phyloP scores from a whole-genome alignment of 306 rosid species.

The Dicorynia guianensis region DNA sequence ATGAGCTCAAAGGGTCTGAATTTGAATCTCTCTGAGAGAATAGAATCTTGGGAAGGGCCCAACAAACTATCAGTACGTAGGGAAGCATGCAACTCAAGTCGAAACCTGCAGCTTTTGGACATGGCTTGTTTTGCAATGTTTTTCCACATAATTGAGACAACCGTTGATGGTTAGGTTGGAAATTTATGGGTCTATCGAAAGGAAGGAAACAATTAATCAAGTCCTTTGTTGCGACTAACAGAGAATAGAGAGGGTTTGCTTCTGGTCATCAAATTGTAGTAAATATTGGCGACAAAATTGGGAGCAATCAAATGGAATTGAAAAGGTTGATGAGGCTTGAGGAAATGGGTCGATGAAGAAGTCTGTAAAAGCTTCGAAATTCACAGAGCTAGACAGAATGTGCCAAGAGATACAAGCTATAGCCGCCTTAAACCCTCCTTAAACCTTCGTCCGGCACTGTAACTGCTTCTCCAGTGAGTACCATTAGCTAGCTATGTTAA shows the following conservation, averaged over 20 bases:
- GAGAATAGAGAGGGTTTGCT: conserved; percentile 40
- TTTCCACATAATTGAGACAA: conserved; percentile 74
- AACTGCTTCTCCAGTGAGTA: background rate
- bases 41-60: conserved; percentile 28
- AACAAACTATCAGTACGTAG: conserved; percentile 40
- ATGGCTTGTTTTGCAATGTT: conserved; percentile 60
- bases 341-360: conserved; percentile 4
- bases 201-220: conserved; percentile 36
- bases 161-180: conserved; percentile 42
- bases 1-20: conserved; percentile 32
- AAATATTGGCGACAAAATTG: background rate
- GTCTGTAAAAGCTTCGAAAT: conserved; percentile 24
- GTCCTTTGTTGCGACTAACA: conserved; percentile 38
- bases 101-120: conserved; percentile 38
- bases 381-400: conserved; percentile 32
- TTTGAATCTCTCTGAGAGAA: conserved; percentile 33
- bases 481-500: too few relatives aligned
- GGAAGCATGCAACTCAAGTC: conserved; percentile 36
- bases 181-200: conserved; percentile 7
- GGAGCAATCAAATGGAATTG: background rate
- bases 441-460: conserved; percentile 35
- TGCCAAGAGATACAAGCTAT: background rate
- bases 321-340: background rate
- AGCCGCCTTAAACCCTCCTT: conserved; percentile 60
- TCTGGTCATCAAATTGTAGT: conserved; percentile 58